These are phyloP conservation scores for Potentilla sterilis DNA, from an alignment of 306 rosid species.

Conservation along the genomic window DNA sequence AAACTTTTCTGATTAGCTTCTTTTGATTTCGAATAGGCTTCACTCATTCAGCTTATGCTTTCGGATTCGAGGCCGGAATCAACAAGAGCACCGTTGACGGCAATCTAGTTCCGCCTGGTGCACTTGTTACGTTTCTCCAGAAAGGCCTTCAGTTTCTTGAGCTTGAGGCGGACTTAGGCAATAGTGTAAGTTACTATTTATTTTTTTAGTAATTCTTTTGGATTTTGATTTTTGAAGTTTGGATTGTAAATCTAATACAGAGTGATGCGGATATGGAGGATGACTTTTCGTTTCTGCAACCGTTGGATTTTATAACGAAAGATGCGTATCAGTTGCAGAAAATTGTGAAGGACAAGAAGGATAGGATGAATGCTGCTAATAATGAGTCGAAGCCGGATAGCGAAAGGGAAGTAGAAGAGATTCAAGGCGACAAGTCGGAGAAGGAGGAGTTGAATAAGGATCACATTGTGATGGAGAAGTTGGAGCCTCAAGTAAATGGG, in stretches of 20 bases:
- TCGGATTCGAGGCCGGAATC: constrained; percentile 65
- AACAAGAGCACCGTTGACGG: constrained; percentile 46
- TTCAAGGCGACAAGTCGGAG: not conserved
- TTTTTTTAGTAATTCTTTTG: not conserved
- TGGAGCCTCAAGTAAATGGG: constrained; percentile 41
- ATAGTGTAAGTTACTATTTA: constrained; percentile 36
- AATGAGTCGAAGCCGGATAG: constrained; percentile 35
- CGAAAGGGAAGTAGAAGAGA: constrained; percentile 30
- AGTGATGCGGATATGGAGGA: constrained; percentile 60
- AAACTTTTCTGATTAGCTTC: not conserved
- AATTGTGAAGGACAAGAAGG: constrained; percentile 50
- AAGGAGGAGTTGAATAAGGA: constrained; percentile 28
- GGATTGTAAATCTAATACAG: constrained; percentile 29
- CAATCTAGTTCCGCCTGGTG: constrained; percentile 61
- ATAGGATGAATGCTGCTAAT: constrained; percentile 34
- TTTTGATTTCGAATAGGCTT: constrained; percentile 32
- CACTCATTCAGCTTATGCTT: constrained; percentile 67
- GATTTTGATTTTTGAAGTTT: not conserved
- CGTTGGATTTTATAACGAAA: constrained; percentile 66
- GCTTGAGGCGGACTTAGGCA: constrained; percentile 61
- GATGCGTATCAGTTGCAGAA: constrained; percentile 48
- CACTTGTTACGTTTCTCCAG: constrained; percentile 58
- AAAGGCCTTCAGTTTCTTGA: constrained; percentile 69
- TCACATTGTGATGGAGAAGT: constrained; percentile 30
- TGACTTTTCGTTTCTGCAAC: constrained; percentile 61